A percentile compares a stretch with the other conserved stretches of the same genome.
Evolutionary conservation across 2,329 filamentous ascomycete genomes (phyloP).

Genomic region (Hansfordia pulvinata): DNA sequence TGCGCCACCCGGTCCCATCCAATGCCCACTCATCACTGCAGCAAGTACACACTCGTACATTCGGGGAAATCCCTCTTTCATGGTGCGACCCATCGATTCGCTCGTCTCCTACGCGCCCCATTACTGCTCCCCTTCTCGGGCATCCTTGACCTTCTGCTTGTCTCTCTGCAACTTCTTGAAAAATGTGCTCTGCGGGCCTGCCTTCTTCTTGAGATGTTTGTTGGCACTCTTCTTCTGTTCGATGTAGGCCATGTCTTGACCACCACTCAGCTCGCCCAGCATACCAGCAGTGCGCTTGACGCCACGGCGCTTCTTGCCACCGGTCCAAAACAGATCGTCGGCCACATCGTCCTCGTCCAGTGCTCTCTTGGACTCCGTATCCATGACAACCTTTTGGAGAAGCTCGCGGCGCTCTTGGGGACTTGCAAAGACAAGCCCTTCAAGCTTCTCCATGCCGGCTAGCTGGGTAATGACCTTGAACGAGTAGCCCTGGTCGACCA

Average conservation of each 20-base stretch:
- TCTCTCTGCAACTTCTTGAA: constrained; percentile 55
- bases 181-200: constrained; percentile 41
- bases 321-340: constrained; percentile 23
- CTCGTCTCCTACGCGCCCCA: too few species aligned
- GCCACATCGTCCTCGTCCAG: constrained; percentile 55
- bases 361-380: constrained; percentile 54
- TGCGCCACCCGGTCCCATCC: too few species aligned
- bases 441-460: constrained; percentile 76
- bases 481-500: constrained; percentile 95
- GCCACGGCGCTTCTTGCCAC: constrained; percentile 31
- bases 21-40: too few species aligned
- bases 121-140: constrained; percentile 2
- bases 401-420: constrained; percentile 73
- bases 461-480: constrained; percentile 98
- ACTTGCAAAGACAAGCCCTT: constrained; percentile 66
- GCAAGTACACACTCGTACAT: too few species aligned
- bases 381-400: constrained; percentile 76
- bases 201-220: constrained; percentile 50
- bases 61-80: too few species aligned
- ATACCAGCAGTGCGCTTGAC: constrained; percentile 73
- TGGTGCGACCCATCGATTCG: too few species aligned
- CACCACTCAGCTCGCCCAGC: constrained; percentile 75
- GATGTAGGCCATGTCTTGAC: constrained; percentile 94
- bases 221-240: constrained; percentile 67
- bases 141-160: constrained; percentile 35